These are phyloP conservation scores for Aspergillus asperescens DNA, from an alignment of 495 filamentous ascomycete genomes.

Conservation along the genomic window DNA sequence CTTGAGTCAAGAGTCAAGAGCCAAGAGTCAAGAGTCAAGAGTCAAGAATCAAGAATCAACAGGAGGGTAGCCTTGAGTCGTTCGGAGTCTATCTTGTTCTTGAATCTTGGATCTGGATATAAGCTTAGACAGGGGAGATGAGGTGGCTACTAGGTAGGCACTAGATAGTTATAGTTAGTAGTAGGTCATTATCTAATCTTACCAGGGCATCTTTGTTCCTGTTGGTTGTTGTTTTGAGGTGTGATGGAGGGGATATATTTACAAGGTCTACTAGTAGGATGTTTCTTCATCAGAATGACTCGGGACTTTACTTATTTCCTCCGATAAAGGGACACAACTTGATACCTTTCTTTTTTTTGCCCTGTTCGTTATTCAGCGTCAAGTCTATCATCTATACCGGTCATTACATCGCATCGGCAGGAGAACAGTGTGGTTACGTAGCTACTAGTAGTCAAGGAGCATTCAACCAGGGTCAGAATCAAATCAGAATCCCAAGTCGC, in stretches of 20 bases:
- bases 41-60: too few relatives aligned
- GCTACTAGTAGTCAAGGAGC: background rate
- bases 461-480: background rate
- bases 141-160: background rate
- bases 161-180: too few relatives aligned
- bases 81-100: background rate
- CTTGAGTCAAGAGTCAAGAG: too few relatives aligned
- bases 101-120: background rate
- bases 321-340: background rate
- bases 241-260: background rate
- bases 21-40: too few relatives aligned
- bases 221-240: background rate
- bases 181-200: background rate
- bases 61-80: background rate
- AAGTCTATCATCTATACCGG: constrained; percentile 5
- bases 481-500: constrained; percentile 16
- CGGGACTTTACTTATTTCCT: background rate
- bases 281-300: background rate
- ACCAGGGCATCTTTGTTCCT: background rate
- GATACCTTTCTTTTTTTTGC: background rate
- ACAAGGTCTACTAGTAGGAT: background rate
- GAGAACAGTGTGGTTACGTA: background rate
- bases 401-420: background rate
- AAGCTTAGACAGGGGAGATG: background rate
- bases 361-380: constrained; percentile 1